Percentiles rank a stretch among this genome's conserved stretches.
These are phyloP conservation scores for Sporobolus alterniflorus DNA, from an alignment of 202 grass and related monocot species.

Conservation along the genomic window DNA sequence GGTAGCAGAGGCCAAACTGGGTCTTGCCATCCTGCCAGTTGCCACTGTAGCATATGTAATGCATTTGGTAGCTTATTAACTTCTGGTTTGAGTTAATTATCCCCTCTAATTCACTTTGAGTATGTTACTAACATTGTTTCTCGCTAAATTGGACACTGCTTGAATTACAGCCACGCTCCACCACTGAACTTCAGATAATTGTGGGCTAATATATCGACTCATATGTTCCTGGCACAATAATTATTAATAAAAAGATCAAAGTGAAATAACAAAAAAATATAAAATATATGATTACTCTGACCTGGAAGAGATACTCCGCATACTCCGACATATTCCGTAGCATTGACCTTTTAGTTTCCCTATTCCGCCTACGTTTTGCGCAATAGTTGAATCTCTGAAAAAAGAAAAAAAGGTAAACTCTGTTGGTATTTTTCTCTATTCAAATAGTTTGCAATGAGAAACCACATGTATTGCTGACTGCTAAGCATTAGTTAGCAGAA, in stretches of 20 bases:
- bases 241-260: constrained; percentile 1
- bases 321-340: constrained; percentile 77
- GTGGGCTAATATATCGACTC: neutral
- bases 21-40: too few relatives aligned
- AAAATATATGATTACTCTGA: constrained; percentile 28
- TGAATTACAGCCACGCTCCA: too few relatives aligned
- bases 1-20: too few relatives aligned
- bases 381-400: constrained; percentile 80
- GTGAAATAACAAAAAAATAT: constrained; percentile 2
- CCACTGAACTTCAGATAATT: constrained; percentile 1
- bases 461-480: neutral
- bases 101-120: too few relatives aligned
- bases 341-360: constrained; percentile 69
- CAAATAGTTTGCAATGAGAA: constrained; percentile 15
- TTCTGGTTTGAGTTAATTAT: too few relatives aligned
- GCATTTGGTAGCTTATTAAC: too few relatives aligned
- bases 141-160: too few relatives aligned
- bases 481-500: neutral
- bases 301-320: constrained; percentile 84
- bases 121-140: too few relatives aligned
- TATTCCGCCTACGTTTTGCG: constrained; percentile 67
- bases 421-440: constrained; percentile 29
- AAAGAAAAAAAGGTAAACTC: constrained; percentile 19
- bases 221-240: neutral
- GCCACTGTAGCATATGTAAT: too few relatives aligned